A percentile compares a stretch with the other conserved stretches of the same genome.
These are phyloP conservation scores for Ustilago xerochloae DNA, from an alignment of 1,284 basidiomycete genomes.

Conservation along the genomic window DNA sequence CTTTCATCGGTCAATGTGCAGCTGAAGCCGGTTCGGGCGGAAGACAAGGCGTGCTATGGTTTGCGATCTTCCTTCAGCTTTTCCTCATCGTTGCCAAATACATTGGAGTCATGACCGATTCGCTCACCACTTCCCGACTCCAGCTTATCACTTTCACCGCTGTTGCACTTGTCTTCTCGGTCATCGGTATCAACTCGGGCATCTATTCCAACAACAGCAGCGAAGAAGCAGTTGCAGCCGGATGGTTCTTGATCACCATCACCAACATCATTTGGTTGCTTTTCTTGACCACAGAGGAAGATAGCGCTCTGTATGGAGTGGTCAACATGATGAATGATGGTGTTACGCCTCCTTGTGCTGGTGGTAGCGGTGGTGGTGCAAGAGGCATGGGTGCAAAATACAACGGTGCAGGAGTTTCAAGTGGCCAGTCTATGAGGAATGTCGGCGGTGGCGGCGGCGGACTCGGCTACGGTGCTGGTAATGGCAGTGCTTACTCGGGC, in stretches of 20 bases:
- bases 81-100: conserved; percentile 83
- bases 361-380: conserved; percentile 65
- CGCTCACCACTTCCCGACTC: conserved; percentile 81
- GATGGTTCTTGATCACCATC: conserved; percentile 90
- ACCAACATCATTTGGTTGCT: conserved; percentile 90
- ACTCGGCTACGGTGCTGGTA: conserved; percentile 42
- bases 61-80: conserved; percentile 85
- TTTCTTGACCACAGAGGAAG: conserved; percentile 95
- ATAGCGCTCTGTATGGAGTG: conserved; percentile 81
- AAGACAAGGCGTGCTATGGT: conserved; percentile 82
- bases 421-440: conserved; percentile 29
- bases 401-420: conserved; percentile 18
- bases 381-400: conserved; percentile 64
- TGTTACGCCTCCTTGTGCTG: conserved; percentile 75
- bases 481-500: conserved; percentile 41
- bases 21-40: conserved; percentile 51
- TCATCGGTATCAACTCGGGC: conserved; percentile 76
- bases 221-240: conserved; percentile 80
- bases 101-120: conserved; percentile 84
- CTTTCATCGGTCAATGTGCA: conserved; percentile 79
- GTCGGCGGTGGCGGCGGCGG: conserved; percentile 35
- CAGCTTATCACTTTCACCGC: conserved; percentile 89
- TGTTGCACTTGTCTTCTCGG: conserved; percentile 86
- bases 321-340: conserved; percentile 90
- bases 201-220: conserved; percentile 49